Evolutionary conservation across 768 basidiomycete genomes (phyloP).

Genomic region (Crepidotus variabilis): DNA sequence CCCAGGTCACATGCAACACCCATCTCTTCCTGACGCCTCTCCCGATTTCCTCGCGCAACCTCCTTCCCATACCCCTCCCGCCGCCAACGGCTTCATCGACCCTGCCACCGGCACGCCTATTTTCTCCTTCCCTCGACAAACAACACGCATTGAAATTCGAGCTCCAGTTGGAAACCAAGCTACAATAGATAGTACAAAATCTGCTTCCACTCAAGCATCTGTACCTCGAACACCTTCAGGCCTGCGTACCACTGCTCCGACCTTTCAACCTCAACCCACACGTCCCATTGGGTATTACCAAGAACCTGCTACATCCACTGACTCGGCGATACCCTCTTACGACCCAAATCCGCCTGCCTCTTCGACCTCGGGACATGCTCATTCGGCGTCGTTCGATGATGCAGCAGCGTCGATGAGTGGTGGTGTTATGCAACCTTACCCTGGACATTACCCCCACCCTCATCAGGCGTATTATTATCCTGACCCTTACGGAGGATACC

Average conservation of each 20-base stretch:
- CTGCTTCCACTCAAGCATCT: conserved; percentile 25
- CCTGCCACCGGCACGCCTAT: conserved; percentile 65
- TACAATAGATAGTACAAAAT: conserved; percentile 22
- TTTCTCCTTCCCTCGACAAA: conserved; percentile 71
- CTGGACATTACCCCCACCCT: conserved; percentile 35
- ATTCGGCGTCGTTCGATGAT: conserved; percentile 15
- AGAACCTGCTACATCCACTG: conserved; percentile 17
- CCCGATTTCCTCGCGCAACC: conserved; percentile 57
- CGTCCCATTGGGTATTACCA: conserved; percentile 23
- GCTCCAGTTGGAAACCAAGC: conserved; percentile 41
- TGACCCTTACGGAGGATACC: conserved; percentile 57
- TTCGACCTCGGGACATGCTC: conserved; percentile 1
- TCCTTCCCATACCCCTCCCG: conserved; percentile 55
- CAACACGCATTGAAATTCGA: conserved; percentile 71
- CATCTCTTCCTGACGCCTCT: conserved; percentile 44
- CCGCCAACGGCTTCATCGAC: conserved; percentile 61
- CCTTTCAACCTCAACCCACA: conserved; percentile 39
- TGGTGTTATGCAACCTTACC: conserved; percentile 45
- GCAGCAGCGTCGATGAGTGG: conserved; percentile 20
- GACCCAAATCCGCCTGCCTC: conserved; percentile 1
- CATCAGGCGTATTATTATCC: conserved; percentile 70
- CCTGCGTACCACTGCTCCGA: conserved; percentile 47
- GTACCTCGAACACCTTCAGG: conserved; percentile 29
- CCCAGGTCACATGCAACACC: conserved; percentile 59
- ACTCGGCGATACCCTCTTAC: conserved; percentile 22